Base-by-base conservation (phyloP, 2,329 filamentous ascomycete genomes). In the Fusarium subtropicale region DNA sequence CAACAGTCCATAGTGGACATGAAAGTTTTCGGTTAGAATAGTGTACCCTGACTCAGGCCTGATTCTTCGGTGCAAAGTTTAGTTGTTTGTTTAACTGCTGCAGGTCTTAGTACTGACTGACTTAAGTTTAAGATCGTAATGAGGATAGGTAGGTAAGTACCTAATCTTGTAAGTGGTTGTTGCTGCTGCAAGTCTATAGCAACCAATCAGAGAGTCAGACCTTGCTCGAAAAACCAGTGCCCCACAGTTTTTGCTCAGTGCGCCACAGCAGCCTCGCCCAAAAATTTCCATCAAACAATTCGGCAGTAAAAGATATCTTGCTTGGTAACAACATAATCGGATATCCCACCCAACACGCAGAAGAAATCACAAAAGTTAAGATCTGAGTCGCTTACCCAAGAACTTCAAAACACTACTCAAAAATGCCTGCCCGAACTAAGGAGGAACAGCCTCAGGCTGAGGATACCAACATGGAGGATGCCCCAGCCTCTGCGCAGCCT, bases 401-500 rank as follows among this genome's bases (percentile, higher is more conserved):
- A 13, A 34, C 26, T 22, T 39, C 16, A 28, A 6, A 54, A 53
- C 26, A 11, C 8, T 51, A 15, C 10, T 57, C 47, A 75, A 69
- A 44, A 47, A 84, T 84, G 82, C 78, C 82, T 54, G 76, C 78
- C 12, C 80, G 78, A 67, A 80, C 81, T 20, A 82, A 78, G 55
- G 57, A 71, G n/a, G 76, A 77, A 11, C 74, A 72, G 56, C 56
- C 74, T 52, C 60, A 65, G 53, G 69, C 70, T 42, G 74, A 80
- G 65, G 80, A 82, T 61, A 75, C 76, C 60, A 74, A 73, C 66
- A 85, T 85, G 83, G 79, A 84, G 54, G 83, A 85, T 72, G 82
- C 76, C 47, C 78, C 80, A 39, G 74, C 79, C 22, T 80, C 80
- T 47, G 79, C 79, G 41, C 79, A 81, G 71, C 71, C 75, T 28